These are phyloP conservation scores for Rhodamnia argentea DNA, from an alignment of 345 rosid species.

Conservation along the genomic window DNA sequence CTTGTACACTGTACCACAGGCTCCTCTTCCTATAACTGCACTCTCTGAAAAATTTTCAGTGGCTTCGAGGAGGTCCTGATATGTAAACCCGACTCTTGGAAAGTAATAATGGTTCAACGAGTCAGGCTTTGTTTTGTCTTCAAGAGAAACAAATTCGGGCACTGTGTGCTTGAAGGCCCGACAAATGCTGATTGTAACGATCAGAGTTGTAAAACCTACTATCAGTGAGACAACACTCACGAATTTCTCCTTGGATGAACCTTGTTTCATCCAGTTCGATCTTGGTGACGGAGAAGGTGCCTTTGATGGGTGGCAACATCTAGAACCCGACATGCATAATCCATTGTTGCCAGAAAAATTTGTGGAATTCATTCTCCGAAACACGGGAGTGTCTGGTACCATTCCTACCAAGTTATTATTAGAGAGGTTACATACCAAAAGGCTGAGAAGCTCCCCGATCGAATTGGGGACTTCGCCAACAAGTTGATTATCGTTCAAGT, in stretches of 20 bases:
- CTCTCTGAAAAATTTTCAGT: slow-evolving; percentile 58
- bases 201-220: slow-evolving; percentile 40
- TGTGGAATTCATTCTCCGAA: slow-evolving; percentile 52
- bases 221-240: slow-evolving; percentile 36
- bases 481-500: slow-evolving; percentile 63
- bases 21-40: slow-evolving; percentile 60
- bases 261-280: slow-evolving; percentile 20
- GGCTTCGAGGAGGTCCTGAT: slow-evolving; percentile 59
- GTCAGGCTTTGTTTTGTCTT: slow-evolving; percentile 28
- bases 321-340: slow-evolving; percentile 34
- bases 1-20: slow-evolving; percentile 68
- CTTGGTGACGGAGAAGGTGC: slow-evolving; percentile 14
- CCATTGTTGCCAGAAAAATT: slow-evolving; percentile 63
- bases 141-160: slow-evolving; percentile 33
- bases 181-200: slow-evolving; percentile 33
- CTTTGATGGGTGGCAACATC: slow-evolving; percentile 17
- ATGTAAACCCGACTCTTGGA: slow-evolving; percentile 63
- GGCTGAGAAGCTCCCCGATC: slow-evolving; percentile 62
- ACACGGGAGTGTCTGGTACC: slow-evolving; percentile 48
- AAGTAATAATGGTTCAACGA: slow-evolving; percentile 46
- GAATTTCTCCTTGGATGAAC: slow-evolving; percentile 24
- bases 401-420: slow-evolving; percentile 59
- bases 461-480: slow-evolving; percentile 59
- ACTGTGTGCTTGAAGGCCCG: slow-evolving; percentile 34
- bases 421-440: slow-evolving; percentile 70